Evolutionary conservation across 1,284 basidiomycete genomes (phyloP).

Genomic region (Rhodofomes roseus): DNA sequence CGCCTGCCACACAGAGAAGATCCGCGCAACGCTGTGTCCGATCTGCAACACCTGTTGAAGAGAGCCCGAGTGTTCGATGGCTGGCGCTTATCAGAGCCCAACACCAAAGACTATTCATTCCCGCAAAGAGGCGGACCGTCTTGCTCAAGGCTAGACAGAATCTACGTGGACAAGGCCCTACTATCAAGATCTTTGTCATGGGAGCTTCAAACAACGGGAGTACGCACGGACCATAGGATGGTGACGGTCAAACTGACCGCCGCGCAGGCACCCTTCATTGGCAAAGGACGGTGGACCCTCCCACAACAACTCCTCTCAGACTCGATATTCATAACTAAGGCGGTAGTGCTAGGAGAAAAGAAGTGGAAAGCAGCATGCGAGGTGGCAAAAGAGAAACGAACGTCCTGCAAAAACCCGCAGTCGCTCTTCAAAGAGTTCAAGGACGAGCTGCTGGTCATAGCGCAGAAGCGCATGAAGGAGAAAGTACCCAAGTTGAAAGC

Average conservation of each 20-base stretch:
- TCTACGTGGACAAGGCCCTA: background rate
- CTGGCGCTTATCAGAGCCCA: background rate
- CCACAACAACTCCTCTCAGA: background rate
- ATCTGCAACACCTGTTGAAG: background rate
- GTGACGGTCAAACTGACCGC: background rate
- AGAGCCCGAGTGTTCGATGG: background rate
- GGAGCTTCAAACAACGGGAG: background rate
- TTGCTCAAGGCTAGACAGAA: constrained; percentile 1
- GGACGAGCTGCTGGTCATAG: background rate
- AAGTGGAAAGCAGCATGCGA: background rate
- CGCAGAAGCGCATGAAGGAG: background rate
- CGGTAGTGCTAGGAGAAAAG: no score
- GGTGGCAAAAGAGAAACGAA: background rate
- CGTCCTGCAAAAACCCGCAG: background rate
- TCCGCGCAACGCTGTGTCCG: background rate
- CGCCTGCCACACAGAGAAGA: background rate
- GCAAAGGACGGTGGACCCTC: constrained; percentile 1
- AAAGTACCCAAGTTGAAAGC: background rate
- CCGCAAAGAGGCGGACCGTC: background rate
- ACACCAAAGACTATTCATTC: background rate
- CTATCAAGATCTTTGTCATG: background rate
- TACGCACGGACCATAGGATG: background rate
- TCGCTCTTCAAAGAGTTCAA: background rate
- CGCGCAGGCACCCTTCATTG: background rate
- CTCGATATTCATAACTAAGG: background rate